These are phyloP conservation scores for Aphanomyces euteiches DNA, from an alignment of 352 stramenopile genomes.

Conservation along the genomic window DNA sequence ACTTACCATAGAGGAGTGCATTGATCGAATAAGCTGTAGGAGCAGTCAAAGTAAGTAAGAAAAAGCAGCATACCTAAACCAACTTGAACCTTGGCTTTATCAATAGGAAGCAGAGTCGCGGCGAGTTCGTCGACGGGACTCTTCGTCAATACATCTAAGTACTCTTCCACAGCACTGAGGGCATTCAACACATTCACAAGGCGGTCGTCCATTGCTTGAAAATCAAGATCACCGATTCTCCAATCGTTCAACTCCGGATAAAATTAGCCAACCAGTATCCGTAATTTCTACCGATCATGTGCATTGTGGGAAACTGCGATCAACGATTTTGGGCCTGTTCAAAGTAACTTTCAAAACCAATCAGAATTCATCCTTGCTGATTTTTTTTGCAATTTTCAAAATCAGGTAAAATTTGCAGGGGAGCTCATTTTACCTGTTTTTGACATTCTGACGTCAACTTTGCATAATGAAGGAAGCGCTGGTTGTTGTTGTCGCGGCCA, in stretches of 20 bases:
- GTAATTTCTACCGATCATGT: no score
- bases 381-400: no score
- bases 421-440: no score
- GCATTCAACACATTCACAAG: constrained; percentile 15
- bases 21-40: constrained; percentile 79
- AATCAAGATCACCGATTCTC: not conserved
- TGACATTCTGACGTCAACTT: no score
- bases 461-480: no score
- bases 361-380: no score
- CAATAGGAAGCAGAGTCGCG: constrained; percentile 33
- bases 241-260: not conserved
- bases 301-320: no score
- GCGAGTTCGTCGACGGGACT: constrained; percentile 19
- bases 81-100: constrained; percentile 81
- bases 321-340: no score
- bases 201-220: constrained; percentile 18
- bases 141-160: constrained; percentile 18
- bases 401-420: no score
- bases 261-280: no score
- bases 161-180: constrained; percentile 27
- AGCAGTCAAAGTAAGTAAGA: not conserved
- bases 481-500: no score
- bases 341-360: no score
- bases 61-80: constrained; percentile 51
- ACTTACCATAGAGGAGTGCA: constrained; percentile 59